These are phyloP conservation scores for Leishmania tropica DNA, from an alignment of 208 protist genomes.

Conservation along the genomic window DNA sequence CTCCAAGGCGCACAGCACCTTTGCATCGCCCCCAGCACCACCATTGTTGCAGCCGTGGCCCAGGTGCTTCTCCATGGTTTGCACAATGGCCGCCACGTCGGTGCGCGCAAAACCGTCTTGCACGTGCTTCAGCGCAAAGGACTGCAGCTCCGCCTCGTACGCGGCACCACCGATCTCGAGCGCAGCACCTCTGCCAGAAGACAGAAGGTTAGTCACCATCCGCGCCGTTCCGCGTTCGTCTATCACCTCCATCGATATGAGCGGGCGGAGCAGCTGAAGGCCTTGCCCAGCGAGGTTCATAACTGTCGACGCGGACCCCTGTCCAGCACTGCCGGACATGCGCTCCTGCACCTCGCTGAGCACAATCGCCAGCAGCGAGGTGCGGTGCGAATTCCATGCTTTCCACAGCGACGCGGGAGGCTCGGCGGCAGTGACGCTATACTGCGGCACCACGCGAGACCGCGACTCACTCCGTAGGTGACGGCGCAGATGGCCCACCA, in stretches of 20 bases:
- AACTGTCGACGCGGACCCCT: background rate
- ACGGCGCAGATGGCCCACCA: constrained; percentile 11
- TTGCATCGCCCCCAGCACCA: background rate
- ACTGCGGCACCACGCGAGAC: background rate
- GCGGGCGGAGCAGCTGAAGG: constrained; percentile 14
- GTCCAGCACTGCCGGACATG: background rate
- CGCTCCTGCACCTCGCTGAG: constrained; percentile 7
- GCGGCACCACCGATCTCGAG: constrained; percentile 13
- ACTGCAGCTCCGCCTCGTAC: constrained; percentile 19
- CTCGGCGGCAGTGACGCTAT: background rate
- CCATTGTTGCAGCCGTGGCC: background rate
- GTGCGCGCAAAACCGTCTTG: constrained; percentile 19
- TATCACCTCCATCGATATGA: constrained; percentile 13
- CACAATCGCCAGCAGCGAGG: background rate
- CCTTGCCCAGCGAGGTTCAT: constrained; percentile 14
- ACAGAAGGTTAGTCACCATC: constrained; percentile 17
- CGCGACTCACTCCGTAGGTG: constrained; percentile 1
- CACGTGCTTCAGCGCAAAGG: constrained; percentile 17
- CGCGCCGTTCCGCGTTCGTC: constrained; percentile 19
- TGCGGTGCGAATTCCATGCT: background rate
- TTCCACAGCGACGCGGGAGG: background rate
- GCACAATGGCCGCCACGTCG: constrained; percentile 6
- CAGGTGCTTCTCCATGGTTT: background rate
- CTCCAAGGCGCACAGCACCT: background rate
- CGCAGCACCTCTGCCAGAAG: background rate